Conservation (phyloP, 2,329 filamentous ascomycete species). For the Talaromyces sp. region DNA sequence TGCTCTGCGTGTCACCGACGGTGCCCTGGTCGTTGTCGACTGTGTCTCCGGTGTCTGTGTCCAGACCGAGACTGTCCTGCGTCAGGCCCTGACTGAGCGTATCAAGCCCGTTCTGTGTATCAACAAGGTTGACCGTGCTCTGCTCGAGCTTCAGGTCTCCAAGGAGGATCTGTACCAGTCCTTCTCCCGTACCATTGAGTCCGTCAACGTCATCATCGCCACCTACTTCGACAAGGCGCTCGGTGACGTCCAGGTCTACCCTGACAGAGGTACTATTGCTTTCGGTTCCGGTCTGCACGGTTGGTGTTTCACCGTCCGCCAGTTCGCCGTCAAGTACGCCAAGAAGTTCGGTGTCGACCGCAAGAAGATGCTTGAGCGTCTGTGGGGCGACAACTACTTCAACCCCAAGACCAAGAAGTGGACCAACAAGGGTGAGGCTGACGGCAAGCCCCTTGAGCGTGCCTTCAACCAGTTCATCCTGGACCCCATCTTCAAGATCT, state of each 20-base stretch:
- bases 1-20: slow-evolving; percentile 98
- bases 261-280: slow-evolving; percentile 94
- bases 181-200: slow-evolving; percentile 99
- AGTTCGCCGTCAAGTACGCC: slow-evolving; percentile 93
- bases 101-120: slow-evolving; percentile 99
- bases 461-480: slow-evolving; percentile 99
- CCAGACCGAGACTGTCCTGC: slow-evolving; percentile 99
- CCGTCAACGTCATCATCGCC: slow-evolving; percentile 99
- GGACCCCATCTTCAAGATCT: slow-evolving; percentile 99
- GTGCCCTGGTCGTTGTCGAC: slow-evolving; percentile 99
- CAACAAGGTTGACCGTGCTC: slow-evolving; percentile 99
- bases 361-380: slow-evolving; percentile 99
- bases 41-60: slow-evolving; percentile 99
- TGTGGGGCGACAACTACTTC: slow-evolving; percentile 99
- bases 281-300: slow-evolving; percentile 99
- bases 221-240: slow-evolving; percentile 97
- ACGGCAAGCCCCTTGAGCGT: slow-evolving; percentile 91
- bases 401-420: slow-evolving; percentile 99
- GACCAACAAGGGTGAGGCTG: slow-evolving; percentile 80
- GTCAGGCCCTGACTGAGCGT: slow-evolving; percentile 98
- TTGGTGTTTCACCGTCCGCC: slow-evolving; percentile 98
- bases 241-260: slow-evolving; percentile 98
- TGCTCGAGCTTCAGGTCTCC: slow-evolving; percentile 96
- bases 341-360: slow-evolving; percentile 99
- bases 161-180: slow-evolving; percentile 99